These are phyloP conservation scores for Magnolia sinica DNA, from an alignment of 164 flowering plant genomes.

Conservation along the genomic window DNA sequence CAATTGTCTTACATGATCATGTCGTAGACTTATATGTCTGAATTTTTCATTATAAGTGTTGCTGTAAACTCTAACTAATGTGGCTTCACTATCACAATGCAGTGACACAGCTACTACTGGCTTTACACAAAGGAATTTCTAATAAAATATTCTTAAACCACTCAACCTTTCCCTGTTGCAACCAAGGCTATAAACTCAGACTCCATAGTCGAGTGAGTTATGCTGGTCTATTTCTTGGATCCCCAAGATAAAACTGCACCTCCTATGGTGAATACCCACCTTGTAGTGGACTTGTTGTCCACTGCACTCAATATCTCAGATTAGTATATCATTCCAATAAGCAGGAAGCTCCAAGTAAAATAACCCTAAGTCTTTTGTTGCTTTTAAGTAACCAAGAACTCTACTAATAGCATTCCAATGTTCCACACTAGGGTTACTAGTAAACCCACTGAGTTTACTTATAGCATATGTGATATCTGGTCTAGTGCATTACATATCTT, in stretches of 20 bases:
- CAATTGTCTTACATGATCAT: background rate
- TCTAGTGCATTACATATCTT: too few relatives aligned
- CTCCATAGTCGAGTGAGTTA: background rate
- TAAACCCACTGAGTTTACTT: too few relatives aligned
- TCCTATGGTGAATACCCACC: too few relatives aligned
- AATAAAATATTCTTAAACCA: too few relatives aligned
- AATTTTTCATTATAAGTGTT: background rate
- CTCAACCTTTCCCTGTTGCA: background rate
- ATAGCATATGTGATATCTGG: too few relatives aligned
- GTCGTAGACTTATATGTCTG: background rate
- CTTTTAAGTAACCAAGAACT: too few relatives aligned
- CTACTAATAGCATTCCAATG: too few relatives aligned
- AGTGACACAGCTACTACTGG: background rate
- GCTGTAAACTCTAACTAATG: background rate
- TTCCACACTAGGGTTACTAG: too few relatives aligned
- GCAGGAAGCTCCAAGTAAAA: too few relatives aligned
- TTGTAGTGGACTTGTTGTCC: background rate
- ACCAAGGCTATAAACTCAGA: background rate
- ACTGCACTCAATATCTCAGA: background rate
- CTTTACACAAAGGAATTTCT: background rate
- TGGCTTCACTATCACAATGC: too few relatives aligned
- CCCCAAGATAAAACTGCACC: background rate
- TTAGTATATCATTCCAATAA: background rate
- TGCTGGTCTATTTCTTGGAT: background rate
- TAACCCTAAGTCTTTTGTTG: too few relatives aligned